These are phyloP conservation scores for Glycine tomentella DNA, from an alignment of 306 rosid genomes.

Conservation along the genomic window DNA sequence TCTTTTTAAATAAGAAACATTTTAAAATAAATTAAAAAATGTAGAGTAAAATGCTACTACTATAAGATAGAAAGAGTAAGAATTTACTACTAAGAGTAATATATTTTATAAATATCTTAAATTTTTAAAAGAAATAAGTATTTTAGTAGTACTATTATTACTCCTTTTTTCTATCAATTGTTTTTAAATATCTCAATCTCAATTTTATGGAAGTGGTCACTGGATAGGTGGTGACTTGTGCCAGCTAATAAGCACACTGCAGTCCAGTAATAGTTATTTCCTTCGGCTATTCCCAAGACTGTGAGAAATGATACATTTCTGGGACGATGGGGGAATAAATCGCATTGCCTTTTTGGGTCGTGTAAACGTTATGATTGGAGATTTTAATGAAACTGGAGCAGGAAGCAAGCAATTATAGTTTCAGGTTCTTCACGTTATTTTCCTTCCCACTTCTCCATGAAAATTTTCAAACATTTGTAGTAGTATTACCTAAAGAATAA, in stretches of 20 bases:
- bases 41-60: too few species aligned
- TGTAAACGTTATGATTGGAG: conserved; percentile 48
- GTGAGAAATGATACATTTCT: conserved; percentile 17
- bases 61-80: too few species aligned
- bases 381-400: conserved; percentile 26
- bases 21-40: not conserved
- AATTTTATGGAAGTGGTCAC: not conserved
- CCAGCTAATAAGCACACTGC: conserved; percentile 45
- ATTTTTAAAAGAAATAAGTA: too few species aligned
- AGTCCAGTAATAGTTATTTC: conserved; percentile 44
- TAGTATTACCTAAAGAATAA: not conserved
- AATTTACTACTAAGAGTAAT: too few species aligned
- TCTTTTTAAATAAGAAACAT: not conserved
- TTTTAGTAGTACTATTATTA: too few species aligned
- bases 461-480: not conserved
- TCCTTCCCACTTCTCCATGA: not conserved
- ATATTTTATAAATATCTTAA: too few species aligned
- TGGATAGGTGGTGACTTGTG: conserved; percentile 35
- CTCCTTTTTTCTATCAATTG: too few species aligned
- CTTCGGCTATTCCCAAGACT: conserved; percentile 54
- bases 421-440: not conserved
- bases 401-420: too few species aligned
- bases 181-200: too few species aligned
- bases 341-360: conserved; percentile 38
- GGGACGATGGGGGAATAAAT: conserved; percentile 35